phyloP scores from a whole-genome alignment of 2,329 filamentous ascomycete genomes.

The Aspergillus hiratsukae region DNA sequence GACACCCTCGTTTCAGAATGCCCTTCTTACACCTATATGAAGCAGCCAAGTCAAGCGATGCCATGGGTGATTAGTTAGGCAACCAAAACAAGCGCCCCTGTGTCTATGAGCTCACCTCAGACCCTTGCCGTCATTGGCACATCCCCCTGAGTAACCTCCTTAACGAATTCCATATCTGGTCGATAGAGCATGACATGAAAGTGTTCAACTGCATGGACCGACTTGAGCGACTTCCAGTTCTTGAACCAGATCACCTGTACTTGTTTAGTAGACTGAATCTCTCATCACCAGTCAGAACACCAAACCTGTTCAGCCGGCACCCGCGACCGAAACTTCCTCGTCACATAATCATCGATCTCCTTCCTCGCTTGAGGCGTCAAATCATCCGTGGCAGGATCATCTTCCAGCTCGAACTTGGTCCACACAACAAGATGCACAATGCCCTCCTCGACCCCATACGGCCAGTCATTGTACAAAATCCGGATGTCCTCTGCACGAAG shows the following conservation, averaged over 20 bases:
- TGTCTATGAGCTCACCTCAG: conserved; percentile 5
- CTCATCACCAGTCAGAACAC: neutral
- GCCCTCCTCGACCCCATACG: conserved; percentile 73
- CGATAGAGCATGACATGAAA: conserved; percentile 90
- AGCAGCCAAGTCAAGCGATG: neutral
- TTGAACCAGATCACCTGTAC: conserved; percentile 76
- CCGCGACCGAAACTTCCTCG: conserved; percentile 56
- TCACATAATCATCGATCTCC: conserved; percentile 68
- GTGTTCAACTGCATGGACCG: conserved; percentile 81
- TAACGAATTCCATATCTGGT: conserved; percentile 65
- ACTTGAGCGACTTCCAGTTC: conserved; percentile 84
- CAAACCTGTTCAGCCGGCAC: conserved; percentile 41
- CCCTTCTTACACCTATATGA: neutral
- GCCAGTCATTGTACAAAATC: conserved; percentile 88
- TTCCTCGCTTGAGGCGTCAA: conserved; percentile 60
- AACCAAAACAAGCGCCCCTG: neutral
- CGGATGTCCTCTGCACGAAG: conserved; percentile 55
- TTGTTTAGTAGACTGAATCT: conserved; percentile 10
- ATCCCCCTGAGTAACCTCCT: conserved; percentile 68
- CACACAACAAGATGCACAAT: conserved; percentile 87
- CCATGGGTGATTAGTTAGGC: neutral
- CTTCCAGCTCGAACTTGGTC: conserved; percentile 80
- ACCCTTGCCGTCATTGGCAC: conserved; percentile 56
- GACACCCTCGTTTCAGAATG: no score
- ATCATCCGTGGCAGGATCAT: conserved; percentile 62